These are phyloP conservation scores for Martiniozyma asiatica DNA, from an alignment of 1,139 yeast species.

Conservation along the genomic window DNA sequence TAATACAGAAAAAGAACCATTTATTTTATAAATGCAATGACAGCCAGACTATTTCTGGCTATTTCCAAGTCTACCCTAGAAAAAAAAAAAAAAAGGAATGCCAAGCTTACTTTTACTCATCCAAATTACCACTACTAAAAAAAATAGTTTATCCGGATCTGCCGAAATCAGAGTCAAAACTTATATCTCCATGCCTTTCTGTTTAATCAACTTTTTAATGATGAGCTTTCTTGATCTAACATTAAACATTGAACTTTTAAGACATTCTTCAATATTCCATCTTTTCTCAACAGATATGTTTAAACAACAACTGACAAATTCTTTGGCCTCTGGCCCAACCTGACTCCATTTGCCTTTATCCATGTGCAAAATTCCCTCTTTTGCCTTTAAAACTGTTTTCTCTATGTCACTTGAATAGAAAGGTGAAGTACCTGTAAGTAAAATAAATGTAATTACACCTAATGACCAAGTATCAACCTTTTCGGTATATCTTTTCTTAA, in stretches of 20 bases:
- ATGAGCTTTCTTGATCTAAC: too few species aligned
- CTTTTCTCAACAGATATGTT: constrained; percentile 29
- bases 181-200: too few species aligned
- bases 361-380: constrained; percentile 28
- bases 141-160: too few species aligned
- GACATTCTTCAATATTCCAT: constrained; percentile 26
- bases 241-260: constrained; percentile 39
- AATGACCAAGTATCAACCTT: constrained; percentile 62
- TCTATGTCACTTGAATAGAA: constrained; percentile 31
- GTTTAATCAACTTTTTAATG: too few species aligned
- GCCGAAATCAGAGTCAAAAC: too few species aligned
- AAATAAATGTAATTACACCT: constrained; percentile 45
- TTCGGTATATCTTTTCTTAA: constrained; percentile 19
- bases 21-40: too few species aligned
- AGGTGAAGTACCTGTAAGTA: constrained; percentile 50
- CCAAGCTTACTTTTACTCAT: too few species aligned
- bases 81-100: too few species aligned
- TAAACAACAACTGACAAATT: constrained; percentile 31
- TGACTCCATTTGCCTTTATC: constrained; percentile 28
- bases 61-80: too few species aligned
- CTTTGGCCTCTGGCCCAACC: constrained; percentile 30
- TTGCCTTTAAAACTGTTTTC: constrained; percentile 25
- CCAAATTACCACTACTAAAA: too few species aligned
- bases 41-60: too few species aligned
- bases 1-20: too few species aligned